Percentiles rank a stretch among this genome's conserved stretches.
phyloP scores from a whole-genome alignment of 2,329 filamentous ascomycete genomes.

The Acephala macrosclerotiorum region DNA sequence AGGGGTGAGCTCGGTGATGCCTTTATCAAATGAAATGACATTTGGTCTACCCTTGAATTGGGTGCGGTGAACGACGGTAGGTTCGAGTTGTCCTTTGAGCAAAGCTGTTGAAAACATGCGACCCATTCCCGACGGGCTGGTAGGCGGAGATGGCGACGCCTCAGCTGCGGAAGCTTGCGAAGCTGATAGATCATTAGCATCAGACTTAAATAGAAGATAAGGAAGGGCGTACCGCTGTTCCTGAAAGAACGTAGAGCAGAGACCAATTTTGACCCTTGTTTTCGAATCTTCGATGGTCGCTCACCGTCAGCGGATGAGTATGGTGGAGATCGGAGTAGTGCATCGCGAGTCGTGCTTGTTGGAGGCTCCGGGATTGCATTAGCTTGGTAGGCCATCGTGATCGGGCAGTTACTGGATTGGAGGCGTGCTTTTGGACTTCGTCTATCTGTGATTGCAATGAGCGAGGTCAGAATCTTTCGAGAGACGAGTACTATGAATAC shows the following conservation, averaged over 20 bases:
- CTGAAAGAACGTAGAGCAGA: conserved; percentile 52
- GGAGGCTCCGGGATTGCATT: conserved; percentile 16
- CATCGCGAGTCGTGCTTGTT: not conserved
- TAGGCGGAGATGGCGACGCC: conserved; percentile 9
- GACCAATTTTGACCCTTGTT: conserved; percentile 51
- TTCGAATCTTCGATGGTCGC: conserved; percentile 47
- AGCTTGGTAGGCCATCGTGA: conserved; percentile 21
- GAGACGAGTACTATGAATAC: not conserved
- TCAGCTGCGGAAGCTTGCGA: conserved; percentile 31
- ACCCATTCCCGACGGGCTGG: conserved; percentile 32
- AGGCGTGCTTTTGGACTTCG: not conserved
- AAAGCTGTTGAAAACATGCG: conserved; percentile 51
- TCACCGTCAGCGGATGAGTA: conserved; percentile 34
- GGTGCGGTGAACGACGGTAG: conserved; percentile 52
- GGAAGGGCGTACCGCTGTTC: conserved; percentile 44
- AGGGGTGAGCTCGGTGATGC: conserved; percentile 32
- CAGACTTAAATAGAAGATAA: not conserved
- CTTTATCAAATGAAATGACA: conserved; percentile 46
- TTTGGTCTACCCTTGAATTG: conserved; percentile 48
- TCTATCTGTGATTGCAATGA: not conserved
- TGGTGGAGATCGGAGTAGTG: conserved; percentile 37
- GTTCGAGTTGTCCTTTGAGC: conserved; percentile 48
- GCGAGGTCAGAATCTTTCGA: not conserved
- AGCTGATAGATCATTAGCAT: conserved; percentile 21
- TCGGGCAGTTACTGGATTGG: not conserved